phyloP scores from a whole-genome alignment of 805 yeast genomes.

The Torulaspora indica region DNA sequence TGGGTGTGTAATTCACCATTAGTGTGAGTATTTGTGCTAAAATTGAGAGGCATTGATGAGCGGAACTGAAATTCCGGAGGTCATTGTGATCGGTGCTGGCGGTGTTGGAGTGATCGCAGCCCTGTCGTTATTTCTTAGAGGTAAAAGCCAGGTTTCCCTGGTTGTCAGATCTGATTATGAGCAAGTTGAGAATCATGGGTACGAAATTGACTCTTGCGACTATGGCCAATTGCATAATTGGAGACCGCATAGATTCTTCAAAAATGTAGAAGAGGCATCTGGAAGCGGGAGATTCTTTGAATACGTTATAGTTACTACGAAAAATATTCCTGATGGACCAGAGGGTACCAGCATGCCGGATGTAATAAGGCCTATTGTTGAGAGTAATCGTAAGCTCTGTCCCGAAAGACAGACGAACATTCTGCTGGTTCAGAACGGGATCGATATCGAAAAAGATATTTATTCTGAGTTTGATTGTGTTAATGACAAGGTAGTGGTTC shows the following conservation, averaged over 20 bases:
- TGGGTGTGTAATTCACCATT: too few species aligned
- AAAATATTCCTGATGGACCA: constrained; percentile 62
- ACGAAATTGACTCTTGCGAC: constrained; percentile 53
- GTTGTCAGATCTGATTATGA: constrained; percentile 65
- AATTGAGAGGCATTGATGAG: neutral
- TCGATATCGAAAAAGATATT: constrained; percentile 57
- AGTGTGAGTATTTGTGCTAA: too few species aligned
- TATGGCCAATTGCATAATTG: constrained; percentile 53
- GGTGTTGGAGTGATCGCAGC: constrained; percentile 84
- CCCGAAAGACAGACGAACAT: constrained; percentile 39
- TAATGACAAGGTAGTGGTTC: constrained; percentile 27
- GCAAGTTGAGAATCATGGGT: constrained; percentile 49
- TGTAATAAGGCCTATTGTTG: constrained; percentile 47
- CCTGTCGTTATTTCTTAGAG: constrained; percentile 49
- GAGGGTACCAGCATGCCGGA: constrained; percentile 44
- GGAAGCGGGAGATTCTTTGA: constrained; percentile 45
- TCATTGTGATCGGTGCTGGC: constrained; percentile 72
- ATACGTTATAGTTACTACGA: constrained; percentile 58
- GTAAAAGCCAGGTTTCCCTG: constrained; percentile 50
- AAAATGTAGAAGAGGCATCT: constrained; percentile 45
- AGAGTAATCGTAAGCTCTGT: constrained; percentile 28
- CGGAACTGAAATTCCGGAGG: constrained; percentile 30
- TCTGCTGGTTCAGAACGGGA: constrained; percentile 62
- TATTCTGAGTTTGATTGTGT: constrained; percentile 43
- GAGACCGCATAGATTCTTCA: constrained; percentile 53